These are phyloP conservation scores for Rhytidhysteron rufulum DNA, from an alignment of 2,329 filamentous ascomycete genomes.

Conservation along the genomic window DNA sequence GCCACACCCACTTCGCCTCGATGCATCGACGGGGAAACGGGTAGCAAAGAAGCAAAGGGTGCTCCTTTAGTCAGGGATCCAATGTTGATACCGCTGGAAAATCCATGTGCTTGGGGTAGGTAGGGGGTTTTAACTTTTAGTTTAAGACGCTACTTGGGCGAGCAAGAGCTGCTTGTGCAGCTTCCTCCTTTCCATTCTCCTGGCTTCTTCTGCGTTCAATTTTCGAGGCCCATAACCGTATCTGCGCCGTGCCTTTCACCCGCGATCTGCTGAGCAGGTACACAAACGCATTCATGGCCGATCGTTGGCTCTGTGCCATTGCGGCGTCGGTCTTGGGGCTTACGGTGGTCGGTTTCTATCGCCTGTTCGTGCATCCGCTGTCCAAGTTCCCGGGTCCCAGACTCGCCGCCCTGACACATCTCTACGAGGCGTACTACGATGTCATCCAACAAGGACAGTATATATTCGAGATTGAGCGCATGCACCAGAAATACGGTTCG, in stretches of 20 bases:
- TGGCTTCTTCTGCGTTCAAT: not conserved
- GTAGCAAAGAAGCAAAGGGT: not conserved
- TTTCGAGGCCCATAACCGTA: too few species aligned
- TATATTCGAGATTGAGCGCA: constrained; percentile 27
- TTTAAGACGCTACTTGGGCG: too few species aligned
- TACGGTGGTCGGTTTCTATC: constrained; percentile 6
- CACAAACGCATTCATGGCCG: not conserved
- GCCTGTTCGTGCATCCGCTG: constrained; percentile 23
- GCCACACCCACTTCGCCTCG: not conserved
- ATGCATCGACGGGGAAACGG: not conserved
- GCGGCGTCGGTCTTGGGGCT: not conserved
- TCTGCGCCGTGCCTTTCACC: too few species aligned
- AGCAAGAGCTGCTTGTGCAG: not conserved
- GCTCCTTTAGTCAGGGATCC: not conserved
- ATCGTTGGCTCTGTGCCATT: not conserved
- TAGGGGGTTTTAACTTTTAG: too few species aligned
- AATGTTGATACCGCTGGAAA: not conserved
- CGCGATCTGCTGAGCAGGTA: too few species aligned
- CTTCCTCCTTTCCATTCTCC: not conserved
- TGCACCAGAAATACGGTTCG: constrained; percentile 35
- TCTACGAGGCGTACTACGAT: constrained; percentile 37
- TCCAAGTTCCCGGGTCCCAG: constrained; percentile 29
- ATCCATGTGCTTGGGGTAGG: not conserved
- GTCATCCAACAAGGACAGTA: constrained; percentile 27
- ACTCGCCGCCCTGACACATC: constrained; percentile 30